These are phyloP conservation scores for Tylopilus sp. DNA, from an alignment of 1,284 basidiomycete species.

Conservation along the genomic window DNA sequence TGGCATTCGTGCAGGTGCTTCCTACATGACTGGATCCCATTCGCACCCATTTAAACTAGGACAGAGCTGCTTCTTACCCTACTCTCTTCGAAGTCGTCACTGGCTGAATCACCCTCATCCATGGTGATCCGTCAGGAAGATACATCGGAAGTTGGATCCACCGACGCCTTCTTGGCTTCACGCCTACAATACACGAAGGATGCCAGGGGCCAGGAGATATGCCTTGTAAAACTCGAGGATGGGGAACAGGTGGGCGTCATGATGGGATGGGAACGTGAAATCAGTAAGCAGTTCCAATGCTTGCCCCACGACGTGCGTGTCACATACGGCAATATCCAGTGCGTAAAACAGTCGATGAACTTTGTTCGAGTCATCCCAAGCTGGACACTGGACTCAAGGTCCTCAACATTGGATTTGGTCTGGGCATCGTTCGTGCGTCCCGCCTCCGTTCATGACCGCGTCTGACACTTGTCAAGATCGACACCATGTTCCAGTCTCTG, in stretches of 20 bases:
- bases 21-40: constrained; percentile 3
- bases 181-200: constrained; percentile 71
- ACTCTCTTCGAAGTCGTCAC: constrained; percentile 45
- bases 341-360: constrained; percentile 61
- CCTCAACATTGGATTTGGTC: constrained; percentile 91
- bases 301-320: background rate
- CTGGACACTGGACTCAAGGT: constrained; percentile 56
- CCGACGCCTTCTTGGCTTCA: constrained; percentile 72
- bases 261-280: constrained; percentile 92
- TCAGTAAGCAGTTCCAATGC: constrained; percentile 51
- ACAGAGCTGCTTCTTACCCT: constrained; percentile 65
- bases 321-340: constrained; percentile 43
- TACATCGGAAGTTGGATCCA: constrained; percentile 68
- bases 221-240: constrained; percentile 67
- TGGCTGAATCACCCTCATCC: constrained; percentile 39
- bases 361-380: constrained; percentile 55
- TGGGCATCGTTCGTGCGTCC: constrained; percentile 74
- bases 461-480: constrained; percentile 54
- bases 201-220: constrained; percentile 76
- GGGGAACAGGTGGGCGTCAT: constrained; percentile 81
- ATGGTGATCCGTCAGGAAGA: constrained; percentile 58
- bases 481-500: constrained; percentile 74
- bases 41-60: constrained; percentile 7
- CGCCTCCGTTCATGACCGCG: background rate
- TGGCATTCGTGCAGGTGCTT: constrained; percentile 77